Evolutionary conservation across 2,329 filamentous ascomycete genomes (phyloP), one percentile per base, ranked within the genome.

Genomic region (Ophiostoma quercus): DNA sequence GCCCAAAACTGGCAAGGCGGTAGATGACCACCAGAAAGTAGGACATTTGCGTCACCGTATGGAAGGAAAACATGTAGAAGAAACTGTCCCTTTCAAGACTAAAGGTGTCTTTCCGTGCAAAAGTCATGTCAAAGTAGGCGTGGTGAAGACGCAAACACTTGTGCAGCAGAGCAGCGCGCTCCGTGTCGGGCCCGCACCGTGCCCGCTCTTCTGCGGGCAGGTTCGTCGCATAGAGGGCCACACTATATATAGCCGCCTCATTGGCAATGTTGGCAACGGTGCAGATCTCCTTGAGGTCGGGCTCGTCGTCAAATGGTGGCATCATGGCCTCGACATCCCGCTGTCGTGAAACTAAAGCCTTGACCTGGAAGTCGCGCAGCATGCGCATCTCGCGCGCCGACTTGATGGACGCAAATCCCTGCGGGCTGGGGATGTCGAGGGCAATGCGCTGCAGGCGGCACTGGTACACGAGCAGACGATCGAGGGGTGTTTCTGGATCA

Each of bases 381-480:
- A 62, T 62, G 11, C 57, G 57, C 57, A 68, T 43, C 2, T 68
- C 60, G 9, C 67, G 54, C 25, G 65, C 67, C 6, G 57, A 62
- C 7, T 25, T 8, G 25, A 65, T 57, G 22, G 54, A 54, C 39
- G 68, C 9, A 41, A 67, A 69, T 1, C 54, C 63, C 2, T 43
- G 32, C 2, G 63, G 32, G 14, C 62, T 39, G 25, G 67, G 51
- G 12, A 69, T 25, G 9, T 65, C 67, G 22, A 67, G 54, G 6
- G 43, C 67, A 1, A 70, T 32, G 19, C 67, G 69, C 63, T 72
- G 71, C 34, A 72, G 63, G 6, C 71, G 71, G 34, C 69, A 70
- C 65, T 69, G 71, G 29, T 72, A 69, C 3, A 68, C 69, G 1
- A 72, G 69, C 9, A 72, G 39, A 1, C 65, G 63, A 43, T 72